Conservation (phyloP, 164 flowering plant genomes). For the Vitis amurensis region DNA sequence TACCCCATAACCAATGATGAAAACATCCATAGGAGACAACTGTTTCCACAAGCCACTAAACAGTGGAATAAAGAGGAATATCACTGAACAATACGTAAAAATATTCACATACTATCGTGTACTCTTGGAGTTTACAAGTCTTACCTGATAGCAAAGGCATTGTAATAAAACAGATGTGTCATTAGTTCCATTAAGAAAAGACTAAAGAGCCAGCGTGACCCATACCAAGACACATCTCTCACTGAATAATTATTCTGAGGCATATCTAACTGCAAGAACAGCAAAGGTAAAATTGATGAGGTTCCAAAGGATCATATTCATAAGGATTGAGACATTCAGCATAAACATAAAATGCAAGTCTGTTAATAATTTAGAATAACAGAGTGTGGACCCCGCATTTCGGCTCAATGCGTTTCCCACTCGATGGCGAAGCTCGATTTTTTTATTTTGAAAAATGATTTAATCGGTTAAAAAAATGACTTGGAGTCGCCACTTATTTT, state of each 20-base stretch:
- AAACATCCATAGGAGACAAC: constrained; percentile 81
- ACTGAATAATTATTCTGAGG: constrained; percentile 63
- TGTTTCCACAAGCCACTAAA: constrained; percentile 79
- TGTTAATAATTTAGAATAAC: too few relatives aligned
- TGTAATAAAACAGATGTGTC: constrained; percentile 81
- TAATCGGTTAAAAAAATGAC: too few relatives aligned
- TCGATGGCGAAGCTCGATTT: too few relatives aligned
- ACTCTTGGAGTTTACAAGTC: constrained; percentile 1
- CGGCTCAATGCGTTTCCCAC: too few relatives aligned
- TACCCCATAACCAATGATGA: constrained; percentile 98
- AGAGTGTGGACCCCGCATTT: too few relatives aligned
- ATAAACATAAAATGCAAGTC: neutral
- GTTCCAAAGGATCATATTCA: neutral
- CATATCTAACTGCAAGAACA: constrained; percentile 64
- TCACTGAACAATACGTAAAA: constrained; percentile 10
- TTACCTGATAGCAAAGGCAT: constrained; percentile 91
- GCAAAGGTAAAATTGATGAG: neutral
- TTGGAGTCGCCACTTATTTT: too few relatives aligned
- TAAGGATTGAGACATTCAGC: neutral
- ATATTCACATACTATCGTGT: neutral
- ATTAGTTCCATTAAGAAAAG: constrained; percentile 81
- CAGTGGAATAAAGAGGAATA: constrained; percentile 12
- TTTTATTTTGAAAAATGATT: too few relatives aligned
- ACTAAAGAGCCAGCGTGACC: constrained; percentile 73
- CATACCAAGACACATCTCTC: constrained; percentile 60